These are phyloP conservation scores for Conoideocrella luteorostrata DNA, from an alignment of 2,329 filamentous ascomycete species.

Conservation along the genomic window DNA sequence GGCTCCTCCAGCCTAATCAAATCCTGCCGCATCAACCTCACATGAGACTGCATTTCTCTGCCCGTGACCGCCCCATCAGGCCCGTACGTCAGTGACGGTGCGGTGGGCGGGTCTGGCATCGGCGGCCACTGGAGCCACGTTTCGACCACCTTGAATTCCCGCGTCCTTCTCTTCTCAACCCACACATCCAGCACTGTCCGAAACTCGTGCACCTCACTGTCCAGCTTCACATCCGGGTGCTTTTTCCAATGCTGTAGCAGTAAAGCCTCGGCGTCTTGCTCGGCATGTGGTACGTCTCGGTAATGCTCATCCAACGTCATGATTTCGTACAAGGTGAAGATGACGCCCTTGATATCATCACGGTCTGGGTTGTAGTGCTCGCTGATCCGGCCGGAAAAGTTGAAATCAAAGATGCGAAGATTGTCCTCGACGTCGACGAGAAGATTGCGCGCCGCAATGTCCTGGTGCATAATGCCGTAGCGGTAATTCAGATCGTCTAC, in stretches of 20 bases:
- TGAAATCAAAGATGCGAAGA: conserved; percentile 31
- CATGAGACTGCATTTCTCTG: background rate
- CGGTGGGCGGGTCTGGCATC: background rate
- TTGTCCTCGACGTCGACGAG: conserved; percentile 27
- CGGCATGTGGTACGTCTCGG: conserved; percentile 15
- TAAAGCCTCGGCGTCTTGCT: conserved; percentile 17
- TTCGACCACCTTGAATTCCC: background rate
- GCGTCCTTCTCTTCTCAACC: conserved; percentile 5
- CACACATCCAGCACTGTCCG: conserved; percentile 20
- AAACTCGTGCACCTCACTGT: conserved; percentile 22
- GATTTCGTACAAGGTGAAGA: conserved; percentile 29
- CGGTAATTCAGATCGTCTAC: conserved; percentile 32
- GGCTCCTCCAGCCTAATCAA: conserved; percentile 1
- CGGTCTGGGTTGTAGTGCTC: conserved; percentile 6
- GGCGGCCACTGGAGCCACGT: conserved; percentile 1
- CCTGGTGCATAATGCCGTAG: conserved; percentile 31
- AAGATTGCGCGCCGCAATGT: conserved; percentile 31
- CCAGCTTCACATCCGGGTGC: conserved; percentile 25
- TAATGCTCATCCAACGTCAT: conserved; percentile 24
- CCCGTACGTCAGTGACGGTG: background rate
- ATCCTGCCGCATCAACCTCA: background rate
- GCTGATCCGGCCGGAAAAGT: conserved; percentile 17
- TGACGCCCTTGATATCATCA: conserved; percentile 25
- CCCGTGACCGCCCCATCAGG: background rate
- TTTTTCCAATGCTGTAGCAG: conserved; percentile 21